A percentile compares a stretch with the other conserved stretches of the same genome.
phyloP scores from a whole-genome alignment of 1,139 yeast species.

The Hansenula sp. region DNA sequence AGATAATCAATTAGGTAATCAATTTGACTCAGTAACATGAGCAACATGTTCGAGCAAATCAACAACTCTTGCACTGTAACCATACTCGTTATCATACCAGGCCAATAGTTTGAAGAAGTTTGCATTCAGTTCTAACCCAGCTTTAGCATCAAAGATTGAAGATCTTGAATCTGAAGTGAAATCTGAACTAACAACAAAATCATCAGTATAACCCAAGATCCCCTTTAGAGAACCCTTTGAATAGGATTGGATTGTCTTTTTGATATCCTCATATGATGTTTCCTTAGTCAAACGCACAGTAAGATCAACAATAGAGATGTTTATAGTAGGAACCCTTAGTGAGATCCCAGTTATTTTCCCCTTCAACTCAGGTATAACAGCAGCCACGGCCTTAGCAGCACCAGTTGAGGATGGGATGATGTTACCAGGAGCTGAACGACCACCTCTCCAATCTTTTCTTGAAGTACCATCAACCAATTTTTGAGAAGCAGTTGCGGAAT shows the following conservation, averaged over 20 bases:
- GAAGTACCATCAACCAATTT: constrained; percentile 93
- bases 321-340: constrained; percentile 85
- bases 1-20: too few species aligned
- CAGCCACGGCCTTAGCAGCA: constrained; percentile 92
- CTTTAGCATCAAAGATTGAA: constrained; percentile 79
- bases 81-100: constrained; percentile 89
- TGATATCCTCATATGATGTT: constrained; percentile 75
- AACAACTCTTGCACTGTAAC: constrained; percentile 89
- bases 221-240: constrained; percentile 73
- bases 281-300: constrained; percentile 67
- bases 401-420: constrained; percentile 88
- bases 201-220: constrained; percentile 78
- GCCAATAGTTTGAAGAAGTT: constrained; percentile 81
- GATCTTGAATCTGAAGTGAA: constrained; percentile 75
- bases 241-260: constrained; percentile 65
- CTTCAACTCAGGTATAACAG: constrained; percentile 80
- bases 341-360: constrained; percentile 91
- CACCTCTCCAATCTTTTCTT: constrained; percentile 96
- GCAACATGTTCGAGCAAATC: constrained; percentile 82
- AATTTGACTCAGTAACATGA: constrained; percentile 17
- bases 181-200: constrained; percentile 82
- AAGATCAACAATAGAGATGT: constrained; percentile 77
- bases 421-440: constrained; percentile 90
- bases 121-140: constrained; percentile 83
- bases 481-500: constrained; percentile 87